Percentiles rank a stretch among this genome's conserved stretches.
Evolutionary conservation across 345 rosid species (phyloP).

Genomic region (Euphorbia peplus): DNA sequence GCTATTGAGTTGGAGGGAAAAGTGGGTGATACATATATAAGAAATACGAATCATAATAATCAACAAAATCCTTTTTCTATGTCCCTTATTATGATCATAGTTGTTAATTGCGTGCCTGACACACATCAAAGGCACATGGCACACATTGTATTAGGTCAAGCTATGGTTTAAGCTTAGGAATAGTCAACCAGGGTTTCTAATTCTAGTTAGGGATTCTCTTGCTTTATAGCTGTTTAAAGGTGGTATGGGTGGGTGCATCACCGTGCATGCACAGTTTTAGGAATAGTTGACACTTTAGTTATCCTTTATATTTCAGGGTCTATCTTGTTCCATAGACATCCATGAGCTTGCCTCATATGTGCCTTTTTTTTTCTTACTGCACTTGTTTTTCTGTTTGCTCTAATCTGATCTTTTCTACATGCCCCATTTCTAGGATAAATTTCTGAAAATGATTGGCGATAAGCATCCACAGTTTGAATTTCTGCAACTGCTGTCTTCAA

Average conservation of each 20-base stretch:
- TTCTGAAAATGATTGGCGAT: constrained; percentile 59
- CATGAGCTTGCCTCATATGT: constrained; percentile 3
- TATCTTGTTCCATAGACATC: not conserved
- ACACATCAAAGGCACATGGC: too few species aligned
- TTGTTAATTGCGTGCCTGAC: too few species aligned
- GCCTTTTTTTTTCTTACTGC: too few species aligned
- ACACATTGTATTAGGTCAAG: too few species aligned
- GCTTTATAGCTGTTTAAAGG: too few species aligned
- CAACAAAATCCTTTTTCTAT: not conserved
- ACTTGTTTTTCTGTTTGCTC: not conserved
- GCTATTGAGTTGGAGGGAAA: not conserved
- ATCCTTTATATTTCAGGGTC: not conserved
- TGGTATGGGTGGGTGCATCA: not conserved
- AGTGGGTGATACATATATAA: not conserved
- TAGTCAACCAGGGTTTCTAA: too few species aligned
- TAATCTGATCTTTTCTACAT: constrained; percentile 7
- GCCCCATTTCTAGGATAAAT: constrained; percentile 53
- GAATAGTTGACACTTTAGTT: not conserved
- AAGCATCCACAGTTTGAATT: constrained; percentile 69
- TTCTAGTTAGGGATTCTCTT: too few species aligned
- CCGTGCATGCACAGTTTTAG: not conserved
- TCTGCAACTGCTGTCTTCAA: constrained; percentile 56
- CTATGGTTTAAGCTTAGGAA: too few species aligned
- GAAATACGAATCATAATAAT: not conserved
- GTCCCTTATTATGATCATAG: not conserved